phyloP scores from a whole-genome alignment of 73 alveolate genomes.

The Paramecium octaurelia region DNA sequence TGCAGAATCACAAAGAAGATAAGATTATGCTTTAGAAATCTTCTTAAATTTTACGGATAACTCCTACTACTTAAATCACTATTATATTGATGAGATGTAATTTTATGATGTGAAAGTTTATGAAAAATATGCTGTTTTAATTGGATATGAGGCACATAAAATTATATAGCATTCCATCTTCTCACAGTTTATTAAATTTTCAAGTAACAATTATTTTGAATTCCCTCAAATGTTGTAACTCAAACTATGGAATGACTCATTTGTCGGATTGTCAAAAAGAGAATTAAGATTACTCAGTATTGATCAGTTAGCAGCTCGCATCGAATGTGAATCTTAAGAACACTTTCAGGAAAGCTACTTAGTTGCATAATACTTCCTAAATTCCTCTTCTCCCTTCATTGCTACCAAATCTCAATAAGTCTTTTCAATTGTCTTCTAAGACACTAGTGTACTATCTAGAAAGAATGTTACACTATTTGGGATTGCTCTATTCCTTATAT shows the following conservation, averaged over 20 bases:
- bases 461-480: neutral
- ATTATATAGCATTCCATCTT: constrained; percentile 4
- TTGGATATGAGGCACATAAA: constrained; percentile 38
- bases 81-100: neutral
- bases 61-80: neutral
- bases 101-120: constrained; percentile 22
- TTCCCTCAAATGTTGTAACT: neutral
- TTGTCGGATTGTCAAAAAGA: neutral
- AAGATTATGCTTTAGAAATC: constrained; percentile 27
- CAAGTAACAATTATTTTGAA: neutral
- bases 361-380: neutral
- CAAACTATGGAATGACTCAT: neutral
- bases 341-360: neutral
- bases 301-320: neutral
- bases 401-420: neutral
- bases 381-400: neutral
- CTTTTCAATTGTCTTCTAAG: neutral
- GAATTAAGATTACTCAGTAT: neutral
- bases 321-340: neutral
- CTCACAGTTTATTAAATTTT: neutral
- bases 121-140: constrained; percentile 3
- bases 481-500: neutral
- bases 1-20: neutral
- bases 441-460: neutral
- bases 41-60: neutral